Evolutionary conservation across 441 rosid species (phyloP), one percentile per base, ranked within the genome.

Genomic region (Melastoma candidum): DNA sequence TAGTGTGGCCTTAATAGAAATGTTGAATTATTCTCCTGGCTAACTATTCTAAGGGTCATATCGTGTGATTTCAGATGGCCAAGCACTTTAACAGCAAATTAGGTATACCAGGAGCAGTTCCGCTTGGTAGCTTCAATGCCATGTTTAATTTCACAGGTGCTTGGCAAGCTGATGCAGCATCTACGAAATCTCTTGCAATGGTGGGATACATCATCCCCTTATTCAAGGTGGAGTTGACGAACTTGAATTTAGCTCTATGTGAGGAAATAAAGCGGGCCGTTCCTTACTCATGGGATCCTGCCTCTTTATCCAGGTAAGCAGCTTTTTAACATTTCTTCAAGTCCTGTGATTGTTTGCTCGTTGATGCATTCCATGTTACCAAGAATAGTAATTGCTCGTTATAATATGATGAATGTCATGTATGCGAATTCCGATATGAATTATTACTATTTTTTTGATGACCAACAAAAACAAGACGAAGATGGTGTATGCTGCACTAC

Each of bases 221-320:
- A 12, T 79, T 55, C 46, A 72, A 65, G 22, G 84, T 84, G 51
- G 68, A 74, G 54, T 54, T 84, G 58, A 63, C 70, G 14, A 73
- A 72, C 54, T 62, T 56, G 43, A 74, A 67, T 52, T 58, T 84
- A 56, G 67, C 67, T 59, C 60, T 81, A 32, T 67, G 44, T 27
- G 77, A 79, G 7, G 87, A 84, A 71, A 65, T 81, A 60, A 77
- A 74, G 57, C 77, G 54, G 5, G 84, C 85, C 61, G 85, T 81
- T 69, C 93, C 88, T 67, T 69, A 77, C 65, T 69, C 88, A 0
- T 84, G 93, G 93, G 93, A 84, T 70, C 82, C 93, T 11, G 77
- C 88, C 58, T 71, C 79, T 13, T 67, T 84, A 80, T 87, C 93
- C 49, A 81, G 81, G 90, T 77, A 69, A 48, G 52, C 44, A 47